Conservation (phyloP, 768 basidiomycete species). For the Pleurotus platypus region DNA sequence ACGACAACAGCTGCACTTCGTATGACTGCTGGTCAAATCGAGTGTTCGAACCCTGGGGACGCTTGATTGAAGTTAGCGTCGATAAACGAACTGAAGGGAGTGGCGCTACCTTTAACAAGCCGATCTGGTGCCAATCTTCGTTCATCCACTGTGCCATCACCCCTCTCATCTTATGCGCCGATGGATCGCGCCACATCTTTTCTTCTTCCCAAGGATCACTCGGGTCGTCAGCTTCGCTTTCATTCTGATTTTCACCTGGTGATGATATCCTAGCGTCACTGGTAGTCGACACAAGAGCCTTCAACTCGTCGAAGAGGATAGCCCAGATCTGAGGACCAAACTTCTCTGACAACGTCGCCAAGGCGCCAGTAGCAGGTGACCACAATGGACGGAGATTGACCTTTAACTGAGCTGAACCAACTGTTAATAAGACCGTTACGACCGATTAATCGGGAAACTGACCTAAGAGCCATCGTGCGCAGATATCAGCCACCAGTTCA, state of each 20-base stretch:
- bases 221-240: slow-evolving; percentile 18
- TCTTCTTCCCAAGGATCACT: slow-evolving; percentile 62
- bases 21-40: slow-evolving; percentile 76
- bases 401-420: slow-evolving; percentile 74
- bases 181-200: slow-evolving; percentile 75
- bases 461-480: slow-evolving; percentile 74
- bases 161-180: slow-evolving; percentile 56
- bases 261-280: slow-evolving; percentile 2
- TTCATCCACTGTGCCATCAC: slow-evolving; percentile 48
- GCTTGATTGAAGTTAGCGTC: neutral
- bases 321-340: slow-evolving; percentile 74
- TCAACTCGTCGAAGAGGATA: slow-evolving; percentile 62
- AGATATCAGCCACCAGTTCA: slow-evolving; percentile 56
- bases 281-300: slow-evolving; percentile 22
- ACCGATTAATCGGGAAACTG: slow-evolving; percentile 16
- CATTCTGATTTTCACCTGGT: slow-evolving; percentile 10
- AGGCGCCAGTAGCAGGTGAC: slow-evolving; percentile 71
- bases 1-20: slow-evolving; percentile 73
- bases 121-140: slow-evolving; percentile 20
- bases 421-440: neutral
- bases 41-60: slow-evolving; percentile 34
- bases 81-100: neutral
- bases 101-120: slow-evolving; percentile 29
- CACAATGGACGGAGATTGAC: slow-evolving; percentile 91
- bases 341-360: slow-evolving; percentile 48